Evolutionary conservation across 805 yeast species (phyloP), one percentile per base, ranked within the genome.

Genomic region (Ogataea henricii): DNA sequence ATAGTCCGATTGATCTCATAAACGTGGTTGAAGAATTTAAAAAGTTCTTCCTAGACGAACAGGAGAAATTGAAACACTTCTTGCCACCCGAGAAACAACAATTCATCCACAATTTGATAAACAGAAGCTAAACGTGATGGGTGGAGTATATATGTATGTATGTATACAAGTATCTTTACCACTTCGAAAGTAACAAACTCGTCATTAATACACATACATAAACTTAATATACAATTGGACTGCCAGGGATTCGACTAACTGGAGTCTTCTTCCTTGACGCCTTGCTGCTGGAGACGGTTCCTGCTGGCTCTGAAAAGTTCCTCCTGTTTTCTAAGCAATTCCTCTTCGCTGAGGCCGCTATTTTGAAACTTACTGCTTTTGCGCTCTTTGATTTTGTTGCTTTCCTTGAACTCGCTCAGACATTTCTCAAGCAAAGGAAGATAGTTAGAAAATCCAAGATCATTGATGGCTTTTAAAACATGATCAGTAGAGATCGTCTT

Each of bases 401-500:
- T 77, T 59, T 90, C 96, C 68, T 89, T 91, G 69, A 91, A 96
- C 57, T 91, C 96, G 37, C 75, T 79, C 53, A 92, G 73, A 18
- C 88, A 88, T 53, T 85, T 83, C 59, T 87, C 85, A 38, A 94
- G 79, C 22, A 89, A 85, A 29, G 86, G 91, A 43, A 94, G 75
- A 65, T 92, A 94, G 49, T 88, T 90, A 23, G 77, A 77, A 66
- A 89, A 94, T 22, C 96, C 99, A 46, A 94, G 74, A 59, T 87
- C 96, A 52, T 81, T 83, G 38, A 94, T 71, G 0, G 98, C 97
- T 60, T 85, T 87, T 53, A 92, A 78, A 32, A 94, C 97, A 64
- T 94, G 99, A 65, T 94, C 99, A 1, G 96, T 86, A 0, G 97
- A 96, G 37, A 94, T 94, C 2, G 99, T 94, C 68, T 94, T 94